Evolutionary conservation across 768 basidiomycete genomes (phyloP), one percentile per base, ranked within the genome.

Genomic region (Podaxis pistillaris): DNA sequence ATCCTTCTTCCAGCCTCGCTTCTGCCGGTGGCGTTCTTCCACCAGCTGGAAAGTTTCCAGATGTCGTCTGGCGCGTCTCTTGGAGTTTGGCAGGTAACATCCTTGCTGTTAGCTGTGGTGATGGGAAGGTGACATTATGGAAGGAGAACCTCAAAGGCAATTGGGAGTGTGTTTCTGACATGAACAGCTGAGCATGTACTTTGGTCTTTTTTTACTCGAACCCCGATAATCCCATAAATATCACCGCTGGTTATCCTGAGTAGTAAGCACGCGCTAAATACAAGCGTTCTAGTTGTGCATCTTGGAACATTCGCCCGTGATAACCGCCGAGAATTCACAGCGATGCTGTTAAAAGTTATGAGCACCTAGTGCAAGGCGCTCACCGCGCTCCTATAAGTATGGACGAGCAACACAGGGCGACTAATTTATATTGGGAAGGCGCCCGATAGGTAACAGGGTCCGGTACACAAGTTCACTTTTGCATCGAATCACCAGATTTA

Each of bases 81-180:
- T 99, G 97, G 97, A 96, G 93, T 66, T 83, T 98, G 26, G 93
- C 96, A 0, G 96, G 96, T 17, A 98, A 98, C 71, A 84, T 99
- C 56, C 81, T 99, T 51, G 96, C 96, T 0, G 97, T 98, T 49
- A 94, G 93, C 73, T 96, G 94, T 74, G 96, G 95, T 9, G 97
- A 99, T 71, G 96, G 97, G 12, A 98, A 97, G 76, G 96, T 99
- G 22, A 94, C 92, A 7, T 79, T 98, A 55, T 99, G 97, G 96
- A 99, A 99, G 76, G 97, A 99, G 78, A 96, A 93, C 72, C 76
- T 97, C 69, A 91, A 91, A 69, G 93, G 93, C n/a, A 79, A 83
- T 19, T 99, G 96, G 93, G 97, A 98, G 75, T 96, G 95, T 72
- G 93, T 98, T 60, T 95, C 90, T 69, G 95, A 98, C 70, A 88